A percentile compares a stretch with the other conserved stretches of the same genome.
Conservation (phyloP, 805 yeast species). For the Candida broadrunensis region DNA sequence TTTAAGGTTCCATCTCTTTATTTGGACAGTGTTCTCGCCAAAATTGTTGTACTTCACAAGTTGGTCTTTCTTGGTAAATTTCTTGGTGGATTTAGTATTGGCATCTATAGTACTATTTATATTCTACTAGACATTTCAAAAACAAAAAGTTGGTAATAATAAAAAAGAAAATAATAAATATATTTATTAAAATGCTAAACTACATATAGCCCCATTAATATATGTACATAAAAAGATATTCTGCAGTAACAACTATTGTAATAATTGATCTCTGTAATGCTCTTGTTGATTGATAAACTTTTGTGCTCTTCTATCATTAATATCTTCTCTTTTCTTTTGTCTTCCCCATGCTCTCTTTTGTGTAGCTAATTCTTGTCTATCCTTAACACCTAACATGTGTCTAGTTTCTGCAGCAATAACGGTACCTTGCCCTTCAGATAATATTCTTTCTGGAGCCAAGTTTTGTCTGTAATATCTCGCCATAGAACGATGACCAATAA, state of each 20-base stretch:
- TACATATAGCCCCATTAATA: not conserved
- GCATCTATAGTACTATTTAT: slow-evolving; percentile 15
- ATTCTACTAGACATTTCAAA: slow-evolving; percentile 4
- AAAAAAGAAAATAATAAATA: not conserved
- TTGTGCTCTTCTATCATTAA: slow-evolving; percentile 56
- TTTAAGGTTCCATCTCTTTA: slow-evolving; percentile 81
- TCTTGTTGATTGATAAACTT: slow-evolving; percentile 78
- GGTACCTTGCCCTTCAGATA: slow-evolving; percentile 46
- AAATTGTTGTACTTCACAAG: slow-evolving; percentile 75
- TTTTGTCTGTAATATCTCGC: slow-evolving; percentile 44
- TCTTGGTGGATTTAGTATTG: slow-evolving; percentile 44
- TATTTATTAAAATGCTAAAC: not conserved
- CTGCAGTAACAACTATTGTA: slow-evolving; percentile 18
- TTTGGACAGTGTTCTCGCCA: slow-evolving; percentile 98
- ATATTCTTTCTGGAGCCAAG: slow-evolving; percentile 40
- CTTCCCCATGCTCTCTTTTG: slow-evolving; percentile 62
- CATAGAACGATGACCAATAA: slow-evolving; percentile 41
- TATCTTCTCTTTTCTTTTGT: slow-evolving; percentile 48
- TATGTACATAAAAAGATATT: not conserved
- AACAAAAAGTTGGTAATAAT: not conserved
- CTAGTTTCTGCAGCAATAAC: slow-evolving; percentile 50
- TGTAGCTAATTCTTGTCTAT: slow-evolving; percentile 37
- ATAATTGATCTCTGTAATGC: slow-evolving; percentile 50
- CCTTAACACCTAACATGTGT: slow-evolving; percentile 42
- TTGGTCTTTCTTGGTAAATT: slow-evolving; percentile 60